Evolutionary conservation across 768 basidiomycete species (phyloP), one percentile per base, ranked within the genome.

Genomic region (Amanita inopinata): DNA sequence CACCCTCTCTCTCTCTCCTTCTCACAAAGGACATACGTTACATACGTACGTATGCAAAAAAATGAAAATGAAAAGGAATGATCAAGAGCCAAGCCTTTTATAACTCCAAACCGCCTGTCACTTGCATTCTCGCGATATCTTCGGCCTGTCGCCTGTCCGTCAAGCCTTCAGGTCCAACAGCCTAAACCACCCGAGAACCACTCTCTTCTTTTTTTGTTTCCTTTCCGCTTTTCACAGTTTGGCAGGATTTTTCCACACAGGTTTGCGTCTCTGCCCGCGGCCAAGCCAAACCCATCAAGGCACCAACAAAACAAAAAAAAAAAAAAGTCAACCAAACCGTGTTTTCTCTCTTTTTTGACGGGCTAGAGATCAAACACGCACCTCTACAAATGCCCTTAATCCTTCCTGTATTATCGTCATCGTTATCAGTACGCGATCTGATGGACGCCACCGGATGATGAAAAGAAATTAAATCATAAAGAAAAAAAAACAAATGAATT

Each of bases 371-470:
- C 33, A 35, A 25, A 28, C 31, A 54, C 70, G 50, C 47, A 82
- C 81, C 70, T 80, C 76, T 9, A 62, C 51, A 54, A 86, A 87
- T 3, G 84, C 84, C 49, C 64, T 62, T 27, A 87, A 57, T 2
- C 85, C 84, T 63, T 85, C 83, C 80, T 82, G 48, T 46, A 28
- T 28, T 7, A 28, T 28, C 7, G n/a, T n/a, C 7, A 28, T 22
- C 33, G 37, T 30, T 15, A n/a, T 18, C 43, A 53, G 38, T 45
- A 37, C n/a, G n/a, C n/a, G n/a, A n/a, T n/a, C n/a, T n/a, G n/a
- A n/a, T n/a, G n/a, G n/a, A n/a, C n/a, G n/a, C n/a, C n/a, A n/a
- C n/a, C n/a, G n/a, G n/a, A n/a, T n/a, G n/a, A n/a, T n/a, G n/a
- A 40, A 30, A 30, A 28, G 22, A n/a, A 30, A 31, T 28, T 20